Conservation (phyloP, 2,329 filamentous ascomycete species). For the Neodidymelliopsis sp. region DNA sequence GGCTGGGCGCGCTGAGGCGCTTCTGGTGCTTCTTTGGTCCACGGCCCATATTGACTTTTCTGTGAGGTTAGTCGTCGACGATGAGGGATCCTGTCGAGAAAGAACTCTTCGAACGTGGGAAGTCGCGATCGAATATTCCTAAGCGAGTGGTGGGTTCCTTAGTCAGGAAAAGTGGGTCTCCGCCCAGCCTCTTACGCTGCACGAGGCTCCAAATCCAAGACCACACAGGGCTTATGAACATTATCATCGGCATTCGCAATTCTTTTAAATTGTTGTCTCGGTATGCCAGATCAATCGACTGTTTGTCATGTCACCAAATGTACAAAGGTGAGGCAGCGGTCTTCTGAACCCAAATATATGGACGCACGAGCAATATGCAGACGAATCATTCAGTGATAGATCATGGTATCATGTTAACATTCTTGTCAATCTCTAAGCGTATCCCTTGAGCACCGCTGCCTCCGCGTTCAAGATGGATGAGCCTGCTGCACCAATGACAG, state of each 20-base stretch:
- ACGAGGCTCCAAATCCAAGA: background rate
- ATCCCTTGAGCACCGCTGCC: constrained; percentile 88
- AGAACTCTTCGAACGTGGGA: constrained; percentile 19
- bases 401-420: constrained; percentile 5
- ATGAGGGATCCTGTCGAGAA: constrained; percentile 40
- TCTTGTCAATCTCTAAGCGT: constrained; percentile 54
- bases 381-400: no score
- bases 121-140: constrained; percentile 9
- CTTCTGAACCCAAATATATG: no score
- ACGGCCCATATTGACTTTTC: constrained; percentile 67
- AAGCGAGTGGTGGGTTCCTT: constrained; percentile 18
- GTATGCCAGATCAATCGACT: no score
- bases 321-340: no score
- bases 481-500: constrained; percentile 94
- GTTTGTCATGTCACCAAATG: no score
- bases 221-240: no score
- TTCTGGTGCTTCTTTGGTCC: constrained; percentile 98
- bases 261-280: no score
- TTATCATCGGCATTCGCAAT: no score
- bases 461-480: constrained; percentile 95
- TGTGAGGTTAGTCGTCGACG: constrained; percentile 46
- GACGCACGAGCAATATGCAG: background rate
- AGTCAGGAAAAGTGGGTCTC: constrained; percentile 2
- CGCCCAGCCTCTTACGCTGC: background rate
- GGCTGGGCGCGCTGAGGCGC: constrained; percentile 97